phyloP scores from a whole-genome alignment of 371 early-diverging fungal species.

The Saksenaea oblongispora region DNA sequence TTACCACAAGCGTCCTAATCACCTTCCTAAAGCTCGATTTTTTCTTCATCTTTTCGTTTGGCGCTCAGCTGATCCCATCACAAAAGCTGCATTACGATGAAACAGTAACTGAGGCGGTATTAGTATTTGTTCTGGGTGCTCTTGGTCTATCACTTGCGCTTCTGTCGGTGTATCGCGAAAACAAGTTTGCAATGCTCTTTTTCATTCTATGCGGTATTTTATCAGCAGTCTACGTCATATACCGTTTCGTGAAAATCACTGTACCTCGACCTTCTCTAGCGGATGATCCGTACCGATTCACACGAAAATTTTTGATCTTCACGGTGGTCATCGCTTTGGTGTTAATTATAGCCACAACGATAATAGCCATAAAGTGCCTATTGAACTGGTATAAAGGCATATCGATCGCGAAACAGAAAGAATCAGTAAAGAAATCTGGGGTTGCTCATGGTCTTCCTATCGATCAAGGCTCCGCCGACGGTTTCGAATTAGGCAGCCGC shows the following conservation, averaged over 20 bases:
- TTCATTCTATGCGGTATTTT: constrained; percentile 23
- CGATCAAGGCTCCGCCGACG: constrained; percentile 29
- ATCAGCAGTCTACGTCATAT: constrained; percentile 37
- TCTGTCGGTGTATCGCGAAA: constrained; percentile 42
- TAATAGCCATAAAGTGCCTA: constrained; percentile 25
- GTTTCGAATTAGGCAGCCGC: constrained; percentile 14
- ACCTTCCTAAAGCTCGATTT: constrained; percentile 53
- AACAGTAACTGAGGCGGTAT: constrained; percentile 34
- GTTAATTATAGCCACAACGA: constrained; percentile 25
- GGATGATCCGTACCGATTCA: constrained; percentile 46
- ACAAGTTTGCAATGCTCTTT: constrained; percentile 27
- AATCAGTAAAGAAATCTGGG: constrained; percentile 13
- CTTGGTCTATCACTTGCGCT: constrained; percentile 31
- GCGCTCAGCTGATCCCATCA: constrained; percentile 54
- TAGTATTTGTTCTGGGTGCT: constrained; percentile 46
- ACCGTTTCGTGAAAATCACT: constrained; percentile 32
- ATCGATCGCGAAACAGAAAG: constrained; percentile 23
- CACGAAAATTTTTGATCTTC: constrained; percentile 47
- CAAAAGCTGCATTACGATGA: constrained; percentile 37
- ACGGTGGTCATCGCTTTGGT: constrained; percentile 38
- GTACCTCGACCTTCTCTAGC: constrained; percentile 10
- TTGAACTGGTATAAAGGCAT: constrained; percentile 29
- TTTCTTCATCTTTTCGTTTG: constrained; percentile 52
- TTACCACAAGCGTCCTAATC: constrained; percentile 33
- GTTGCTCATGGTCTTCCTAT: constrained; percentile 15